Conservation (phyloP, 306 rosid genomes). For the Oemleria cerasiformis region DNA sequence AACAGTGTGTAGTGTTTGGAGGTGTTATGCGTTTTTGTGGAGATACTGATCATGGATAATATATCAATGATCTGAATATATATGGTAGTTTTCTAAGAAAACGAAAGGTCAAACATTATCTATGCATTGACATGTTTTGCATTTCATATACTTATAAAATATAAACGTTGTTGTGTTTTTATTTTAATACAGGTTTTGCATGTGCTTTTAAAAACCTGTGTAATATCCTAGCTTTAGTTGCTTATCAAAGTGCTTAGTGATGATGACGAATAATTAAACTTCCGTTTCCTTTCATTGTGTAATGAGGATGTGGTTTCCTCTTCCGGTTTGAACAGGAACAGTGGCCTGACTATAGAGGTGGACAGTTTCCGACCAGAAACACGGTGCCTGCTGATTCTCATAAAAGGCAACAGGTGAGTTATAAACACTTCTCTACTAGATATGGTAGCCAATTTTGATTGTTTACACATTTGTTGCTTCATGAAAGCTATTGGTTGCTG, state of each 20-base stretch:
- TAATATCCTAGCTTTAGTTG: no score
- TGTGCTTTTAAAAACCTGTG: not conserved
- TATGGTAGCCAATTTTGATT: conserved; percentile 1
- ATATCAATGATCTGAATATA: not conserved
- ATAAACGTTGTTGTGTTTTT: not conserved
- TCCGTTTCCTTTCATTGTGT: conserved; percentile 14
- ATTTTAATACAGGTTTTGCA: not conserved
- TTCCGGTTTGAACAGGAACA: conserved; percentile 55
- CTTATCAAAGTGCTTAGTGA: not conserved
- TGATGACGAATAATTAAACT: not conserved
- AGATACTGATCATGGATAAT: not conserved
- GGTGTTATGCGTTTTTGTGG: not conserved
- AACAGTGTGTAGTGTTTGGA: not conserved
- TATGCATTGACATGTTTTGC: not conserved
- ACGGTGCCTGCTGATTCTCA: conserved; percentile 53
- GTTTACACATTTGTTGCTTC: conserved; percentile 13
- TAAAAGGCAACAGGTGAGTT: conserved; percentile 68
- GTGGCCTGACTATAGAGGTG: conserved; percentile 63
- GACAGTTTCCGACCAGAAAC: conserved; percentile 60
- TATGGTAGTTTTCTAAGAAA: not conserved
- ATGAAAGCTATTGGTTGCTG: conserved; percentile 4
- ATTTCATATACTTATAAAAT: not conserved
- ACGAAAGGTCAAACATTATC: not conserved
- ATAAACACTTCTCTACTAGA: conserved; percentile 10
- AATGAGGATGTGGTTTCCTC: conserved; percentile 25